A percentile compares a stretch with the other conserved stretches of the same genome.
These are phyloP conservation scores for Rubia peregrina DNA, from an alignment of 305 asterid genomes.

Conservation along the genomic window DNA sequence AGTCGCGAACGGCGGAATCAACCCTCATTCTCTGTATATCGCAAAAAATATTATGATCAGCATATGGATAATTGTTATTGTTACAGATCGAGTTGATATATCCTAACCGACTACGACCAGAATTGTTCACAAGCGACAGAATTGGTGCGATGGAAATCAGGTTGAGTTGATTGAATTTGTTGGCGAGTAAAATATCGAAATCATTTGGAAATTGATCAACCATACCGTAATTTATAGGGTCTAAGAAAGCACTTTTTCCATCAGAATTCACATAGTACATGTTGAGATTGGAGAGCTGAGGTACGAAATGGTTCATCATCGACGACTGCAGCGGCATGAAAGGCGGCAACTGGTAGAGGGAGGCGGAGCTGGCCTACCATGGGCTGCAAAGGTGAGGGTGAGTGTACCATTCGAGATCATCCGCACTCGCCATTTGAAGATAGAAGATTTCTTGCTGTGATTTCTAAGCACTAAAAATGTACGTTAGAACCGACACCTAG, in stretches of 20 bases:
- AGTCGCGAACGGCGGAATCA: conserved; percentile 32
- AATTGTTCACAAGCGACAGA: not conserved
- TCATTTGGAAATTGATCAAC: not conserved
- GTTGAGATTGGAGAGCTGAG: not conserved
- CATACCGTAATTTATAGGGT: conserved; percentile 4
- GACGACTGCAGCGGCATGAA: not conserved
- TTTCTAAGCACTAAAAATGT: not conserved
- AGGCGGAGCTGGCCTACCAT: not conserved
- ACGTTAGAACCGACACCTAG: not conserved
- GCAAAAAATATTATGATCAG: not conserved
- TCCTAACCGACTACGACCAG: not conserved
- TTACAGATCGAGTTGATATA: not conserved
- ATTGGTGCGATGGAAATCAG: not conserved
- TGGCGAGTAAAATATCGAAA: not conserved
- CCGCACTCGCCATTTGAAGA: not conserved
- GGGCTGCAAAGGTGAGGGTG: not conserved
- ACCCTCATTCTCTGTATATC: conserved; percentile 27
- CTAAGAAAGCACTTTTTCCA: too few species aligned
- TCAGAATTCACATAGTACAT: not conserved
- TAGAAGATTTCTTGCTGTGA: too few species aligned
- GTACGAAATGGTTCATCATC: not conserved
- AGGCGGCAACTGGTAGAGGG: not conserved
- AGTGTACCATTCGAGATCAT: not conserved
- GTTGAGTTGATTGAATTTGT: not conserved
- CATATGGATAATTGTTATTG: not conserved